Conservation (phyloP, 768 basidiomycete species). For the Lactarius pseudohatsudake region DNA sequence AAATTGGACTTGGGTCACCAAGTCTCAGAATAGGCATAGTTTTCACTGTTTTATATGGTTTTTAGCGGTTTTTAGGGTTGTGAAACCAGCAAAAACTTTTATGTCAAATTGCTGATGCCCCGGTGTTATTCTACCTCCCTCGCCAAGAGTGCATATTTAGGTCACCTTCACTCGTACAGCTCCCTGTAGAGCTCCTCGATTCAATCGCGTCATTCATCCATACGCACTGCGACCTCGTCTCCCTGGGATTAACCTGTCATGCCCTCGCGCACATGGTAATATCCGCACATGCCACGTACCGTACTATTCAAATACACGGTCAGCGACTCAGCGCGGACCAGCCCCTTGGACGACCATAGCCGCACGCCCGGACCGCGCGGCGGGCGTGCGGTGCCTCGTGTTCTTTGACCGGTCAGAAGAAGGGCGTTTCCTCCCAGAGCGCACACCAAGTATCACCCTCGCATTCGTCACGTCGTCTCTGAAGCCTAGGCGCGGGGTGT, state of each 20-base stretch:
- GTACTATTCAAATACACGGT: conserved; percentile 9
- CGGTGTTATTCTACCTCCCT: background rate
- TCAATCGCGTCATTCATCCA: conserved; percentile 13
- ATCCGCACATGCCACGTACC: conserved; percentile 18
- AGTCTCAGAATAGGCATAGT: no score
- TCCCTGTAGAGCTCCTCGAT: conserved; percentile 21
- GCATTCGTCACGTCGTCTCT: background rate
- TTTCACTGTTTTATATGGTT: no score
- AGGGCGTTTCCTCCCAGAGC: conserved; percentile 6
- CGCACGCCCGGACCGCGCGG: conserved; percentile 9
- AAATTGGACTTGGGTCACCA: no score
- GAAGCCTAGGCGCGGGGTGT: no score
- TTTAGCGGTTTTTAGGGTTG: no score
- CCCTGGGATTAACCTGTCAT: conserved; percentile 10
- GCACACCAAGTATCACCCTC: background rate
- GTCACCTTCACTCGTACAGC: background rate
- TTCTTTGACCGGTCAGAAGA: conserved; percentile 10
- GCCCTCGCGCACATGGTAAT: conserved; percentile 10
- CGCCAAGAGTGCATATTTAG: background rate
- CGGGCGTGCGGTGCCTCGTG: conserved; percentile 9
- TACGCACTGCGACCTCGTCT: conserved; percentile 12
- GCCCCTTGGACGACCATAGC: conserved; percentile 15
- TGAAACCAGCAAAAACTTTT: no score
- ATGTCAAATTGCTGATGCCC: no score
- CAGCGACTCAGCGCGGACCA: background rate